phyloP scores from a whole-genome alignment of 306 rosid species.

The Fragaria iinumae region DNA sequence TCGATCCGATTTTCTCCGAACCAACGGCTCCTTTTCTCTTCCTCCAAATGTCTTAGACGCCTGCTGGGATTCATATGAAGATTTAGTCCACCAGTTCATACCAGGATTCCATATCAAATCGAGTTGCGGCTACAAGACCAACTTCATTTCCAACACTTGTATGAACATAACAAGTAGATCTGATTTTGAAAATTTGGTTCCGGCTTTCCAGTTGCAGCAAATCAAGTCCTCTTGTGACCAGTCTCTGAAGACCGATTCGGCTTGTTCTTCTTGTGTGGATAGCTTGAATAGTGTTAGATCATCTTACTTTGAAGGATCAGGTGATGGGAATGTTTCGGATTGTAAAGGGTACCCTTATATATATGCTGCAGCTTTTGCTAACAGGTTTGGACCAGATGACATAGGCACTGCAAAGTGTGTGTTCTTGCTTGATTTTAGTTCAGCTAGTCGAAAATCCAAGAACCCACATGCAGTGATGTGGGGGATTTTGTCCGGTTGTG shows the following conservation, averaged over 20 bases:
- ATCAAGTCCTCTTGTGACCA: constrained; percentile 22
- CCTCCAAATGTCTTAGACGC: constrained; percentile 3
- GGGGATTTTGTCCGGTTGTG: constrained; percentile 13
- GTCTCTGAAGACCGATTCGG: constrained; percentile 7
- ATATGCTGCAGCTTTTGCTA: constrained; percentile 32
- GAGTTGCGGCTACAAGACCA: constrained; percentile 18
- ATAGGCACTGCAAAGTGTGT: constrained; percentile 28
- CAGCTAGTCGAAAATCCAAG: neutral
- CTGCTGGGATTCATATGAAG: constrained; percentile 23
- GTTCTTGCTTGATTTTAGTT: constrained; percentile 21
- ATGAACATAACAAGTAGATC: constrained; percentile 5
- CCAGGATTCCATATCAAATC: constrained; percentile 9
- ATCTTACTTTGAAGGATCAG: neutral
- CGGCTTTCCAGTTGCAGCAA: constrained; percentile 7
- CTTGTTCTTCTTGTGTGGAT: constrained; percentile 20
- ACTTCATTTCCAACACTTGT: constrained; percentile 25
- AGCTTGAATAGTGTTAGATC: constrained; percentile 5
- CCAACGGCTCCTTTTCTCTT: constrained; percentile 9
- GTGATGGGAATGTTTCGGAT: constrained; percentile 6
- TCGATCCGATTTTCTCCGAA: constrained; percentile 24
- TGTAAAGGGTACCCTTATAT: constrained; percentile 26
- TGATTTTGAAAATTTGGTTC: constrained; percentile 21
- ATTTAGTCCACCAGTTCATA: constrained; percentile 3
- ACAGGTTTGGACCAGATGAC: constrained; percentile 30
- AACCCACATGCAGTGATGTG: neutral